Evolutionary conservation across 345 rosid species (phyloP).

Genomic region (Laguncularia racemosa): DNA sequence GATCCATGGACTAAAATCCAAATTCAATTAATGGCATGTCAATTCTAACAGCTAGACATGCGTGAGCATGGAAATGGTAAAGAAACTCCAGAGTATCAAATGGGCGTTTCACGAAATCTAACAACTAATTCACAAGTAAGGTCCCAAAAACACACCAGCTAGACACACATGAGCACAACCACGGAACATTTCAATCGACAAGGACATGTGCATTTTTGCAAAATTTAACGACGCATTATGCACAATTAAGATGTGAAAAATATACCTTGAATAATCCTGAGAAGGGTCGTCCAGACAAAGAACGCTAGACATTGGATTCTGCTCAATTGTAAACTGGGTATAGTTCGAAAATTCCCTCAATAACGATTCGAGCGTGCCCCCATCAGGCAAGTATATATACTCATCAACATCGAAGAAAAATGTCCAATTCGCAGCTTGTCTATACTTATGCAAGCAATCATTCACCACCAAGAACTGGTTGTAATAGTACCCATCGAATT

Average conservation of each 20-base stretch:
- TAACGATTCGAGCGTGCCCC: constrained; percentile 47
- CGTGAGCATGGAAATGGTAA: no score
- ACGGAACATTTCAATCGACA: not conserved
- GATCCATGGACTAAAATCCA: no score
- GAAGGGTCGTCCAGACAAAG: constrained; percentile 68
- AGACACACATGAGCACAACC: no score
- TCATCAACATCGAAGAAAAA: constrained; percentile 89
- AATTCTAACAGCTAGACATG: no score
- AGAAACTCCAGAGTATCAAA: no score
- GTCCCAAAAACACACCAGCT: no score
- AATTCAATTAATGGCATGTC: no score
- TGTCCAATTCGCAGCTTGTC: constrained; percentile 68
- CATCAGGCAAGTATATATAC: constrained; percentile 58
- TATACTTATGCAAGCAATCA: constrained; percentile 70
- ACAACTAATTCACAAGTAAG: no score
- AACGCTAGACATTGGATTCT: constrained; percentile 72
- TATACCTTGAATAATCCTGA: constrained; percentile 50
- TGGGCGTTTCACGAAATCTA: no score
- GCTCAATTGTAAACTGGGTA: constrained; percentile 89
- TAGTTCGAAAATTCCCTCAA: constrained; percentile 42
- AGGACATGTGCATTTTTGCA: not conserved
- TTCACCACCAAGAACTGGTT: constrained; percentile 85
- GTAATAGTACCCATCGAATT: constrained; percentile 74
- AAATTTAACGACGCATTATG: no score
- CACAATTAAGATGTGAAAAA: not conserved